These are phyloP conservation scores for Salmacisia buchloeana DNA, from an alignment of 1,284 basidiomycete species.

Conservation along the genomic window DNA sequence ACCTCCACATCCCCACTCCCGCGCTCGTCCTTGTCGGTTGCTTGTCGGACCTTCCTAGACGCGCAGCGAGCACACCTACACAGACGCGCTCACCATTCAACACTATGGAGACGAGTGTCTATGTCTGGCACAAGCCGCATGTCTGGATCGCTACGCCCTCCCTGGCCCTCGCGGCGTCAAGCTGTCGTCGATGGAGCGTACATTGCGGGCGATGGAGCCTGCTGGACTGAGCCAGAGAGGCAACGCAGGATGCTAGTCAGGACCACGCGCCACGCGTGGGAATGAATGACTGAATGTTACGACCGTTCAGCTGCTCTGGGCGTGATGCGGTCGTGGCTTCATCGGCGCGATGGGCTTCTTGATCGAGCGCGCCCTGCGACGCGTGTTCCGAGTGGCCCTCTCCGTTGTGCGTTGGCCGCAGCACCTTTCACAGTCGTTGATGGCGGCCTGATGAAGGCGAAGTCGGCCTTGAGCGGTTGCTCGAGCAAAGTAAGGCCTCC, in stretches of 20 bases:
- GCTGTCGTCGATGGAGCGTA: too few species aligned
- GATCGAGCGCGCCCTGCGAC: slow-evolving; percentile 3
- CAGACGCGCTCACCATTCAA: too few species aligned
- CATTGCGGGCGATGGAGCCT: too few species aligned
- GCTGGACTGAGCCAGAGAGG: too few species aligned
- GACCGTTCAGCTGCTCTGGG: background rate
- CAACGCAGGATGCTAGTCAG: too few species aligned
- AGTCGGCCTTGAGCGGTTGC: slow-evolving; percentile 83
- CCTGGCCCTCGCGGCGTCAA: too few species aligned
- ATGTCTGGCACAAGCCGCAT: too few species aligned
- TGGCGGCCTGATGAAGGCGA: slow-evolving; percentile 87
- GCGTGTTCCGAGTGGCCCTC: background rate
- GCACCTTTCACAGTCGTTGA: slow-evolving; percentile 49
- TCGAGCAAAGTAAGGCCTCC: slow-evolving; percentile 78
- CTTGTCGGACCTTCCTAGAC: slow-evolving; percentile 8
- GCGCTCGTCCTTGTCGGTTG: background rate
- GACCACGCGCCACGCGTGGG: too few species aligned
- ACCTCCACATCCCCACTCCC: background rate
- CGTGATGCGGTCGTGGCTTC: background rate
- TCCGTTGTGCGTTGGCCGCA: background rate
- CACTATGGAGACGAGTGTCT: too few species aligned
- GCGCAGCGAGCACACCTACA: too few species aligned
- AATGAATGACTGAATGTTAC: too few species aligned
- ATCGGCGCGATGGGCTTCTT: slow-evolving; percentile 4
- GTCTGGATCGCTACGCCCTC: too few species aligned